Base-by-base conservation (phyloP, 176 grass and related monocot genomes). In the Triticum urartu region DNA sequence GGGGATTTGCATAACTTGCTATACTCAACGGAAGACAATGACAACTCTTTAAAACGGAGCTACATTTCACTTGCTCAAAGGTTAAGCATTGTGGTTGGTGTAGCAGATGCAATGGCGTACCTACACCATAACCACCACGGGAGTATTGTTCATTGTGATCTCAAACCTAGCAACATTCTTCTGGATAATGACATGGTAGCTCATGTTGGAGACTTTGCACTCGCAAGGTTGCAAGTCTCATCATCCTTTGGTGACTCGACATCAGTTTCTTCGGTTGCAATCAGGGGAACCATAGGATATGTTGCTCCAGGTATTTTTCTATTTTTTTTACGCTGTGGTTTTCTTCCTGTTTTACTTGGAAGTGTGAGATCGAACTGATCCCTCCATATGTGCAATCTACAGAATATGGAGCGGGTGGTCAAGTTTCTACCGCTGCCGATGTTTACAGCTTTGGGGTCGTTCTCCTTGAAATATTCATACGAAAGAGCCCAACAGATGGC, bases 231-330 rank as follows among this genome's bases (percentile, higher is more conserved):
- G 25, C 45, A 54, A 84, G 0, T 18, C 2, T 4, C 78, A 78
- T 78, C 61, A 60, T 60, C 61, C 9, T 59, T 5, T 35, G 20
- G 2, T 3, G 13, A 14, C 2, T 80, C 77, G 2, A 10, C 14
- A 54, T 85, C 42, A 0, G 33, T 9, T 3, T 67, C 86, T 56
- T 85, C 68, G 0, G 0, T 33, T 54, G 67, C 56, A 7, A n/a
- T 89, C 10, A 84, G 38, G 1, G 81, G 82, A 59, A 89, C 87
- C 33, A 75, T 80, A 20, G 82, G 87, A 89, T 85, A 88, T 83
- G 64, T 72, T 63, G 73, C 86, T 45, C 86, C 80, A 83, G 86
- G 86, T 88, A 87, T 73, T 45, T 81, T 73, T 30, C 28, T 30
- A 30, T 30, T 30, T 28, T 5, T 3, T 47, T 47, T 47, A 47